Evolutionary conservation across 75 land plant species (phyloP).

Genomic region (Selaginella moellendorffii): DNA sequence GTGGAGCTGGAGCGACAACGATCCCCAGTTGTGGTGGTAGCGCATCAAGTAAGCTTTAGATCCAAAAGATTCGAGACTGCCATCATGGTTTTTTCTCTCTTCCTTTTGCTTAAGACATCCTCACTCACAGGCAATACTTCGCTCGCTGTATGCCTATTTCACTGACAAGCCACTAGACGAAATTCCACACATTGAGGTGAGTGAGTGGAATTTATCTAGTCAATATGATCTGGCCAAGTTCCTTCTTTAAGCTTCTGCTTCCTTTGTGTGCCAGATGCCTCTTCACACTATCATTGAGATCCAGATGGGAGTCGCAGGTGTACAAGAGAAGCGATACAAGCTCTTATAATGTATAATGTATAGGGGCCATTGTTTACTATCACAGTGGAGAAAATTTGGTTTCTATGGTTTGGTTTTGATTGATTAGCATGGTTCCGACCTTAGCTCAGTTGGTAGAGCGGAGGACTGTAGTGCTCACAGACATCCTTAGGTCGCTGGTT

Average conservation of each 20-base stretch:
- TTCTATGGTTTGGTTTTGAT: no score
- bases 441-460: constrained; percentile 1
- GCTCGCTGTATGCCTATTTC: constrained; percentile 93
- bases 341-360: constrained; percentile 47
- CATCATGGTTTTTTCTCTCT: neutral
- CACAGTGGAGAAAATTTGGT: no score
- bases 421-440: neutral
- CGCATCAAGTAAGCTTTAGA: constrained; percentile 68
- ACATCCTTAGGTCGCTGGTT: constrained; percentile 77
- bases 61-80: no score
- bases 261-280: constrained; percentile 71
- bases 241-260: no score
- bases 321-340: constrained; percentile 89
- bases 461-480: neutral
- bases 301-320: constrained; percentile 94
- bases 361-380: no score
- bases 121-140: constrained; percentile 88
- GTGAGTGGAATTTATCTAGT: neutral
- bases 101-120: neutral
- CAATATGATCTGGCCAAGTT: no score
- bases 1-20: constrained; percentile 95
- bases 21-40: constrained; percentile 90
- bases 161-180: constrained; percentile 88
- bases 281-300: constrained; percentile 90
- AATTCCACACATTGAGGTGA: constrained; percentile 88